Conservation (phyloP, 129 eudicot genomes). For the Flaveria bidentis region DNA sequence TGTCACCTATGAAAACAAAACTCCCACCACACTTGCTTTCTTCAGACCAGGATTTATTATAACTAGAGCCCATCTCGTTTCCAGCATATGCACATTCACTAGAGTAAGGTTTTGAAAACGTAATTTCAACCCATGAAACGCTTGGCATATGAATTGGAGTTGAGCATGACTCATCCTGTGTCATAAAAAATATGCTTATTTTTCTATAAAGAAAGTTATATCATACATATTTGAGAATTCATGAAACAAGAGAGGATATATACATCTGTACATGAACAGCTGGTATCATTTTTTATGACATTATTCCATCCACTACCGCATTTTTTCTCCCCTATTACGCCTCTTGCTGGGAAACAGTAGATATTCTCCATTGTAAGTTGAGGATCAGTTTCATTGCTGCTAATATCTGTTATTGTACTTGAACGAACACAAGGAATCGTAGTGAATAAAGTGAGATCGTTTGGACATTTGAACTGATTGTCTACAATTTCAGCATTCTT, state of each 20-base stretch:
- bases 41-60: constrained; percentile 29
- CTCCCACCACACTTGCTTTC: constrained; percentile 51
- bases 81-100: constrained; percentile 35
- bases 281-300: constrained; percentile 34
- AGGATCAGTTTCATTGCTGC: constrained; percentile 26
- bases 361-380: constrained; percentile 36
- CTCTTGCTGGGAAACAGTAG: constrained; percentile 63
- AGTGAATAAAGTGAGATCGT: constrained; percentile 58
- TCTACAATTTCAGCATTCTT: constrained; percentile 35
- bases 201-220: not conserved
- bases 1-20: constrained; percentile 83
- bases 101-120: constrained; percentile 50
- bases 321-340: constrained; percentile 58
- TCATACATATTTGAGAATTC: not conserved
- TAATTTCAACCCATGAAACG: constrained; percentile 77
- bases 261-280: constrained; percentile 75
- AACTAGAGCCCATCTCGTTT: constrained; percentile 27
- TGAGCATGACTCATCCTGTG: constrained; percentile 61
- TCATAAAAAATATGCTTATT: not conserved
- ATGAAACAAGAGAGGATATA: not conserved
- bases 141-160: constrained; percentile 61
- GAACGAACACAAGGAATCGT: constrained; percentile 49
- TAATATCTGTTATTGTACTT: constrained; percentile 29
- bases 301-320: constrained; percentile 59
- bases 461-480: constrained; percentile 57